A percentile compares a stretch with the other conserved stretches of the same genome.
phyloP scores from a whole-genome alignment of 768 basidiomycete genomes.

The Leccinellum luteum region DNA sequence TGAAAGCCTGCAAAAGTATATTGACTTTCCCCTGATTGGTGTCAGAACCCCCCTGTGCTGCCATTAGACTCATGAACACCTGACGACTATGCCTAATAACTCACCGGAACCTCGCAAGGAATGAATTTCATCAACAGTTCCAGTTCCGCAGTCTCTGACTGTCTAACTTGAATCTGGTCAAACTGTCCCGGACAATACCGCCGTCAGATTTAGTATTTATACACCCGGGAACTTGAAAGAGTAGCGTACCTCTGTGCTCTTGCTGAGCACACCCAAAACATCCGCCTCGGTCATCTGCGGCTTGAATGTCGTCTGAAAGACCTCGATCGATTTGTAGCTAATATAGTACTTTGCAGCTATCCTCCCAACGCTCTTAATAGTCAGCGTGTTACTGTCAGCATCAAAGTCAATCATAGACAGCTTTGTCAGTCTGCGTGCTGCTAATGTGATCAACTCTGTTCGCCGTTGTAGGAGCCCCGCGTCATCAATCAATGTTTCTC shows the following conservation, averaged over 20 bases:
- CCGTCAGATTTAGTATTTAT: background rate
- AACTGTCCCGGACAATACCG: constrained; percentile 56
- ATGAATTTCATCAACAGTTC: constrained; percentile 61
- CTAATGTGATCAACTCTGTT: constrained; percentile 58
- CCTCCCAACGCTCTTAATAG: constrained; percentile 87
- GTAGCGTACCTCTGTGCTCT: constrained; percentile 79
- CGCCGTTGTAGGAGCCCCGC: constrained; percentile 71
- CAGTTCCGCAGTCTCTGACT: constrained; percentile 84
- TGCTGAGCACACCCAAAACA: constrained; percentile 78
- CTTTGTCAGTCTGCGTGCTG: constrained; percentile 64
- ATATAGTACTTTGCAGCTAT: constrained; percentile 98
- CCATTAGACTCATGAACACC: background rate
- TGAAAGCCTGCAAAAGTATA: constrained; percentile 87
- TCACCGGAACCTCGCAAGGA: constrained; percentile 81
- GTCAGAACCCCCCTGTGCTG: constrained; percentile 57
- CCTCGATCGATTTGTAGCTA: constrained; percentile 77
- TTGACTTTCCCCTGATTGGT: constrained; percentile 86
- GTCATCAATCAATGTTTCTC: constrained; percentile 67
- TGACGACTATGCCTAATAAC: constrained; percentile 13
- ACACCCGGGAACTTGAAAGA: background rate
- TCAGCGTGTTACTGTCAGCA: constrained; percentile 51
- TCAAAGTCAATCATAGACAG: constrained; percentile 84
- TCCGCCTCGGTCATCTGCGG: constrained; percentile 92
- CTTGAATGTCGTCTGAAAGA: constrained; percentile 77
- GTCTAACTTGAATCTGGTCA: constrained; percentile 90